A percentile compares a stretch with the other conserved stretches of the same genome.
phyloP scores from a whole-genome alignment of 495 filamentous ascomycete genomes.

The Bryoglossum gracile region DNA sequence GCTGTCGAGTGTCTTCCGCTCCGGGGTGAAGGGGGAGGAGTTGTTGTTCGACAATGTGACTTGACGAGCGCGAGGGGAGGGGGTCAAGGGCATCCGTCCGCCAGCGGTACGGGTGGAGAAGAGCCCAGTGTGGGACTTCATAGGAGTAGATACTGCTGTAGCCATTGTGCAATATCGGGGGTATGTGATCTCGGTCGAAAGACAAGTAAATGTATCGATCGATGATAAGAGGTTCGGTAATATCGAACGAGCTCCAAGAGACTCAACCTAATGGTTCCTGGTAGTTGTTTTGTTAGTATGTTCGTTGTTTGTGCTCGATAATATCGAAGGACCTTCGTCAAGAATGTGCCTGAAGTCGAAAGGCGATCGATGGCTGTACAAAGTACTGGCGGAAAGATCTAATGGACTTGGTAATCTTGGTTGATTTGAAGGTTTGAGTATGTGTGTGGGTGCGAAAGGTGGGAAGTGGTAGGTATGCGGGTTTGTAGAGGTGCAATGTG shows the following conservation, averaged over 20 bases:
- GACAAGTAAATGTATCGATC: slow-evolving; percentile 45
- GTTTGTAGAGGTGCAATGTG: slow-evolving; percentile 21
- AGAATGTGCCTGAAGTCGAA: slow-evolving; percentile 25
- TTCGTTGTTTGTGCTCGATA: slow-evolving; percentile 38
- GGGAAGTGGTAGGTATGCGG: slow-evolving; percentile 26
- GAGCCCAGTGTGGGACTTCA: slow-evolving; percentile 87
- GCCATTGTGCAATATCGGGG: slow-evolving; percentile 61
- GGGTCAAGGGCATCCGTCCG: slow-evolving; percentile 89
- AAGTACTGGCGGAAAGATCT: slow-evolving; percentile 38
- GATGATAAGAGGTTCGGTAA: slow-evolving; percentile 36
- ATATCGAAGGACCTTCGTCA: slow-evolving; percentile 37
- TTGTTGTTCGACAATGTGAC: slow-evolving; percentile 38
- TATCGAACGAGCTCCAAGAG: slow-evolving; percentile 52
- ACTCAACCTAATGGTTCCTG: slow-evolving; percentile 60
- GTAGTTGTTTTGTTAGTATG: slow-evolving; percentile 46
- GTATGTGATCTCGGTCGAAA: slow-evolving; percentile 32
- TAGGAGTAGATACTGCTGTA: slow-evolving; percentile 80
- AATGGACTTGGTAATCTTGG: slow-evolving; percentile 31
- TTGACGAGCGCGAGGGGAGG: slow-evolving; percentile 65
- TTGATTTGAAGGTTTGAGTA: slow-evolving; percentile 28
- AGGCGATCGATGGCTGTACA: slow-evolving; percentile 24
- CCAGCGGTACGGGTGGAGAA: slow-evolving; percentile 91
- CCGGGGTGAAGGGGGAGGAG: slow-evolving; percentile 74
- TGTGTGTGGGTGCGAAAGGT: slow-evolving; percentile 9
- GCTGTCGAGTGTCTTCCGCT: slow-evolving; percentile 42